phyloP scores from a whole-genome alignment of 2,329 filamentous ascomycete species.

The Verticillium albo-atrum region DNA sequence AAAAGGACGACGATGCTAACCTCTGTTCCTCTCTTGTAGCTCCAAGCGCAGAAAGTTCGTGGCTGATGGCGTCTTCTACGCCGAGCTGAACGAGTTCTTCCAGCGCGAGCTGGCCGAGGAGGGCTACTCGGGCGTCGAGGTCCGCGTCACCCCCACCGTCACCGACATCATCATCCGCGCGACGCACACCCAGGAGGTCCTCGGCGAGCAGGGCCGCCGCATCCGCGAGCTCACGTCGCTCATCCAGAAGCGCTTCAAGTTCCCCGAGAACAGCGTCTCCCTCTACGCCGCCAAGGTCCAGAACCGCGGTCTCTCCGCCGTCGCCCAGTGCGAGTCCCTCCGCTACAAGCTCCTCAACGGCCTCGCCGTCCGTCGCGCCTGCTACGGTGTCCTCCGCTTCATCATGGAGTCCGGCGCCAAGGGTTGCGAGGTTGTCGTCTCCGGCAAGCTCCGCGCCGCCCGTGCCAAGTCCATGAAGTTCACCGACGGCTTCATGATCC shows the following conservation, averaged over 20 bases:
- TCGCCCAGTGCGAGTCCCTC: constrained; percentile 99
- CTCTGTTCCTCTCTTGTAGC: constrained; percentile 38
- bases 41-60: constrained; percentile 94
- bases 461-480: constrained; percentile 99
- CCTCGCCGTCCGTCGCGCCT: constrained; percentile 95
- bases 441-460: constrained; percentile 96
- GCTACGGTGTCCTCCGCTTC: constrained; percentile 99
- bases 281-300: constrained; percentile 99
- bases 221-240: constrained; percentile 99
- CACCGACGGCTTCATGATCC: constrained; percentile 99
- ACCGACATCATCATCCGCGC: constrained; percentile 99
- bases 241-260: constrained; percentile 99
- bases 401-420: constrained; percentile 99
- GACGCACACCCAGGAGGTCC: constrained; percentile 99
- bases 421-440: constrained; percentile 99
- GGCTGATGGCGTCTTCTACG: constrained; percentile 99
- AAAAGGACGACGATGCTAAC: constrained; percentile 6
- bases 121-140: constrained; percentile 99
- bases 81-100: constrained; percentile 99
- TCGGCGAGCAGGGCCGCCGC: constrained; percentile 98
- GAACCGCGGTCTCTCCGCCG: constrained; percentile 99
- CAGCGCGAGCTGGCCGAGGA: constrained; percentile 99
- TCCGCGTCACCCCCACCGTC: constrained; percentile 98
- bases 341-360: constrained; percentile 99
- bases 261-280: constrained; percentile 99